Evolutionary conservation across 1,139 yeast genomes (phyloP).

Genomic region (Debaryomycetaceae sp.): DNA sequence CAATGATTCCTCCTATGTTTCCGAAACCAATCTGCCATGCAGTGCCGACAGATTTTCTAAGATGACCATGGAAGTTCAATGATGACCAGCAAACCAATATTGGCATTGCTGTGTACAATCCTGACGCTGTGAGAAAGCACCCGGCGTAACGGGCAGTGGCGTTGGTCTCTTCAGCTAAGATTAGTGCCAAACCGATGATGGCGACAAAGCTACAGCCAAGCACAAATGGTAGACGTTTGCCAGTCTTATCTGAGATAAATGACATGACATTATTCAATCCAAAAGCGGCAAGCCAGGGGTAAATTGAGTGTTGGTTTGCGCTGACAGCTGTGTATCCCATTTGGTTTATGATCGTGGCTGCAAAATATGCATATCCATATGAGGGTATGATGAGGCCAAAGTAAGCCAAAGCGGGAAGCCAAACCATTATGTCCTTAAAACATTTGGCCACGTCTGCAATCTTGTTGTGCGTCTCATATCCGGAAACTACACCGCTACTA

Average conservation of each 20-base stretch:
- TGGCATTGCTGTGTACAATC: constrained; percentile 75
- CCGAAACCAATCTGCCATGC: constrained; percentile 81
- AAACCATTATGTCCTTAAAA: constrained; percentile 47
- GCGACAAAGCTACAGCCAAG: constrained; percentile 40
- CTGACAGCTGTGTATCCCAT: constrained; percentile 58
- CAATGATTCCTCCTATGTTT: constrained; percentile 76
- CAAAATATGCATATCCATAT: constrained; percentile 69
- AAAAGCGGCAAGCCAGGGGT: constrained; percentile 69
- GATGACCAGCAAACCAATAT: constrained; percentile 68
- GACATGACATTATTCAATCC: constrained; percentile 50
- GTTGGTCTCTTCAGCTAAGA: constrained; percentile 32
- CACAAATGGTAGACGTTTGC: constrained; percentile 49
- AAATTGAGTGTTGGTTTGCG: constrained; percentile 66
- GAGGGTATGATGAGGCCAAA: constrained; percentile 65
- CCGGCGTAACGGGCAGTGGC: constrained; percentile 61
- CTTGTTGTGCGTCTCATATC: constrained; percentile 47
- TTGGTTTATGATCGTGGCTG: constrained; percentile 58
- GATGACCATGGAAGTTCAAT: constrained; percentile 66
- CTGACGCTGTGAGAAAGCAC: constrained; percentile 63
- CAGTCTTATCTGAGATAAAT: constrained; percentile 44
- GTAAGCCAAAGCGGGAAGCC: constrained; percentile 58
- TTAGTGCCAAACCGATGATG: constrained; percentile 54
- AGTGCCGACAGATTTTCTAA: constrained; percentile 67
- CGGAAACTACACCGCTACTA: constrained; percentile 50
- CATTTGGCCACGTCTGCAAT: constrained; percentile 37